These are phyloP conservation scores for Saccharomyces hybrid DNA, from an alignment of 1,139 yeast genomes.

Conservation along the genomic window DNA sequence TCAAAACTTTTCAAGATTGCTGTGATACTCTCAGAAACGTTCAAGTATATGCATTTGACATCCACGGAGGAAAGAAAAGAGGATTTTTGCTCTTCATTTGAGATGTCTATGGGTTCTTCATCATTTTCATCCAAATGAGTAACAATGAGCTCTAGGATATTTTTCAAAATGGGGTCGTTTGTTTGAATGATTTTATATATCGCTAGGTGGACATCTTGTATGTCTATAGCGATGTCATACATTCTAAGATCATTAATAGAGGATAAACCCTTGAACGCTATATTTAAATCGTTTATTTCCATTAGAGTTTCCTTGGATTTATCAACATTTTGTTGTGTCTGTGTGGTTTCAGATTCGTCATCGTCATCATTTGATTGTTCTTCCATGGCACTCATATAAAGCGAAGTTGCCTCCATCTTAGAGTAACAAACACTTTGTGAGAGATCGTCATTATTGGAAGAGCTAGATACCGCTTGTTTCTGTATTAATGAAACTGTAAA, in stretches of 20 bases:
- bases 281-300: conserved; percentile 33
- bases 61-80: neutral
- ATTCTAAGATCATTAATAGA: conserved; percentile 38
- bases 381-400: conserved; percentile 78
- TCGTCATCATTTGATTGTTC: conserved; percentile 7
- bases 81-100: neutral
- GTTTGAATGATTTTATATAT: conserved; percentile 10
- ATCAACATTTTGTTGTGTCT: conserved; percentile 11
- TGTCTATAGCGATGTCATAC: conserved; percentile 11
- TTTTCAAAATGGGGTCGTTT: conserved; percentile 7
- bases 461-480: neutral
- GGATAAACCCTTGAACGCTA: conserved; percentile 47
- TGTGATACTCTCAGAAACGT: neutral
- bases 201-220: conserved; percentile 10
- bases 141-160: neutral
- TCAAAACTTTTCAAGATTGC: neutral
- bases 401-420: conserved; percentile 60
- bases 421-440: conserved; percentile 60
- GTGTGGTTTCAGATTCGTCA: conserved; percentile 1
- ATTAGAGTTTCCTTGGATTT: conserved; percentile 14
- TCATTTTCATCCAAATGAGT: neutral
- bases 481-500: neutral
- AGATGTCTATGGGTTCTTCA: too few relatives aligned
- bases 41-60: neutral
- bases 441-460: conserved; percentile 24